phyloP scores from a whole-genome alignment of 768 basidiomycete genomes.

The Lentinula detonsa region DNA sequence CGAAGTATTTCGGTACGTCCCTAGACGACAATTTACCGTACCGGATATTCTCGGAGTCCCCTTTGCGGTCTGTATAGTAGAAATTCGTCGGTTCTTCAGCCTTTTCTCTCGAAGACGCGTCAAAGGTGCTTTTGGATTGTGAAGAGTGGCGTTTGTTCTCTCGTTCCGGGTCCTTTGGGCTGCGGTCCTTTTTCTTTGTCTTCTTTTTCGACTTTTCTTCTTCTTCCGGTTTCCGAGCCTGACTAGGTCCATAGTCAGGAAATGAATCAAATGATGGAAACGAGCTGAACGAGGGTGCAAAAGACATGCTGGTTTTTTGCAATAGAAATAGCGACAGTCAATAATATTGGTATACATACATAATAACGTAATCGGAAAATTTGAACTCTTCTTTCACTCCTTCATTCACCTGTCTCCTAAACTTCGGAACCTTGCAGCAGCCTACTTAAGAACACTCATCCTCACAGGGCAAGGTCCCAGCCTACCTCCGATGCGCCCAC shows the following conservation, averaged over 20 bases:
- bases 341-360: not conserved
- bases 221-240: constrained; percentile 6
- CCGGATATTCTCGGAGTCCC: constrained; percentile 58
- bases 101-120: not conserved
- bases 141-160: constrained; percentile 22
- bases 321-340: not conserved
- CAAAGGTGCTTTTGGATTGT: not conserved
- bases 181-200: constrained; percentile 15
- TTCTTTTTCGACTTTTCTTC: constrained; percentile 15
- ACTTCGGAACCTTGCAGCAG: too few relatives aligned
- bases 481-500: constrained; percentile 67
- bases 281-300: constrained; percentile 51
- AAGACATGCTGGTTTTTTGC: constrained; percentile 25
- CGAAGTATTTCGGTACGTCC: constrained; percentile 61
- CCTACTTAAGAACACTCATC: not conserved
- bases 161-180: constrained; percentile 12
- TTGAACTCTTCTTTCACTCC: constrained; percentile 5
- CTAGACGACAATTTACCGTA: constrained; percentile 62
- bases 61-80: constrained; percentile 64
- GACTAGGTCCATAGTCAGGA: constrained; percentile 48
- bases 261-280: constrained; percentile 68
- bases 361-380: not conserved
- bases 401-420: not conserved
- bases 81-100: constrained; percentile 16
- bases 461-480: not conserved